A percentile compares a stretch with the other conserved stretches of the same genome.
Conservation (phyloP, 495 filamentous ascomycete genomes). For the Aspergillus nidulans region DNA sequence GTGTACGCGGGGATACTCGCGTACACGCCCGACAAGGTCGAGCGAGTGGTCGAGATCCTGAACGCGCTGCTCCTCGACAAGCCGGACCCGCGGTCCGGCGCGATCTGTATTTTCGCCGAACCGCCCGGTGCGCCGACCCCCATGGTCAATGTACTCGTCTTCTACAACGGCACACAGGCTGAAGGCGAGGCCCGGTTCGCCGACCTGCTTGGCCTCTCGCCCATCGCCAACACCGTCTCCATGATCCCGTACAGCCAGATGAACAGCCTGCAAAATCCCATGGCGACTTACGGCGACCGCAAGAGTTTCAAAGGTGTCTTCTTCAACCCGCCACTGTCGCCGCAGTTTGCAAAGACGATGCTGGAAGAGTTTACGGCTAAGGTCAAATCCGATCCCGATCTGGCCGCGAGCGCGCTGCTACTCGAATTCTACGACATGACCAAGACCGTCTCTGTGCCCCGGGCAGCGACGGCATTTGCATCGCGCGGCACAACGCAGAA, state of each 20-base stretch:
- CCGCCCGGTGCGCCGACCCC: slow-evolving; percentile 30
- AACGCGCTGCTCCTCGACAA: slow-evolving; percentile 27
- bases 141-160: slow-evolving; percentile 39
- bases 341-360: slow-evolving; percentile 18
- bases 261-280: slow-evolving; percentile 42
- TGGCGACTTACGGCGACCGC: slow-evolving; percentile 35
- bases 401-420: neutral
- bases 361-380: slow-evolving; percentile 27
- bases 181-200: slow-evolving; percentile 38
- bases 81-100: slow-evolving; percentile 31
- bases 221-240: slow-evolving; percentile 33
- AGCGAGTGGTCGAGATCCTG: slow-evolving; percentile 25
- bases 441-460: slow-evolving; percentile 9
- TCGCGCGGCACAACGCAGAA: slow-evolving; percentile 16
- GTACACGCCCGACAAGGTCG: slow-evolving; percentile 35
- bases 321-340: slow-evolving; percentile 37
- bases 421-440: slow-evolving; percentile 13
- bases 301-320: slow-evolving; percentile 48
- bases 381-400: slow-evolving; percentile 17
- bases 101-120: slow-evolving; percentile 35
- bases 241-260: slow-evolving; percentile 40
- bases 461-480: slow-evolving; percentile 15
- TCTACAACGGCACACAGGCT: slow-evolving; percentile 48
- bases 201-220: slow-evolving; percentile 30
- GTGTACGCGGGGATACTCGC: slow-evolving; percentile 41